Conservation (phyloP, 2,329 filamentous ascomycete species). For the Clonostachys chloroleuca region DNA sequence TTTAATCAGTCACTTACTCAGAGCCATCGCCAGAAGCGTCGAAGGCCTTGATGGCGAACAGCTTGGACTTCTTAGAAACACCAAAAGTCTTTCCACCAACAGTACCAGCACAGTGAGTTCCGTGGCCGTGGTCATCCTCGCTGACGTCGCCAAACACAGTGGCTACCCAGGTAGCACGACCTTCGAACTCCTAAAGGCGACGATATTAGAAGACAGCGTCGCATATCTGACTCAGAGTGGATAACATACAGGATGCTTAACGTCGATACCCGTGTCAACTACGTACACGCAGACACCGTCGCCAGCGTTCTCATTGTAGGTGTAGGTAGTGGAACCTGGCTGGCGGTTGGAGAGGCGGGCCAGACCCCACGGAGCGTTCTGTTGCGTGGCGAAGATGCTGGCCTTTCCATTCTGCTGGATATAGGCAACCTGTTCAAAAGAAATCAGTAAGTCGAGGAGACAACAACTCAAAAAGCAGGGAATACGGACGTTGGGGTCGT, state of each 20-base stretch:
- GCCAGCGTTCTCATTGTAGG: constrained; percentile 23
- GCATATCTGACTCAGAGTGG: background rate
- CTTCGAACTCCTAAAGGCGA: constrained; percentile 22
- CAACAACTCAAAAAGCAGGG: no score
- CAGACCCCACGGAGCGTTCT: constrained; percentile 25
- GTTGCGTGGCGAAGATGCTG: constrained; percentile 23
- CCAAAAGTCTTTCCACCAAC: constrained; percentile 52
- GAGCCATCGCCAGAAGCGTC: constrained; percentile 18
- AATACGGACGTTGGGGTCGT: constrained; percentile 8
- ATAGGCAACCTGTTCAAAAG: constrained; percentile 15
- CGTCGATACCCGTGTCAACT: constrained; percentile 31
- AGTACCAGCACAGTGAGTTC: constrained; percentile 51
- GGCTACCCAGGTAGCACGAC: constrained; percentile 23
- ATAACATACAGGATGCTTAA: constrained; percentile 21
- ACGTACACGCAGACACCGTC: constrained; percentile 29
- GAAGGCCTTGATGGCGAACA: constrained; percentile 50
- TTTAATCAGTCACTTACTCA: constrained; percentile 3
- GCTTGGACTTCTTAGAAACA: constrained; percentile 46
- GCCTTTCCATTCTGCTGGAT: constrained; percentile 26
- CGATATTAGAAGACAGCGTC: background rate
- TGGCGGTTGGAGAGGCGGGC: constrained; percentile 20
- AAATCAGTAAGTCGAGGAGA: background rate
- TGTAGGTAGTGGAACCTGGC: constrained; percentile 14
- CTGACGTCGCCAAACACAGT: constrained; percentile 24
- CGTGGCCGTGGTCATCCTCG: constrained; percentile 50